Conservation (phyloP, 345 rosid species). For the Salix arbutifolia region DNA sequence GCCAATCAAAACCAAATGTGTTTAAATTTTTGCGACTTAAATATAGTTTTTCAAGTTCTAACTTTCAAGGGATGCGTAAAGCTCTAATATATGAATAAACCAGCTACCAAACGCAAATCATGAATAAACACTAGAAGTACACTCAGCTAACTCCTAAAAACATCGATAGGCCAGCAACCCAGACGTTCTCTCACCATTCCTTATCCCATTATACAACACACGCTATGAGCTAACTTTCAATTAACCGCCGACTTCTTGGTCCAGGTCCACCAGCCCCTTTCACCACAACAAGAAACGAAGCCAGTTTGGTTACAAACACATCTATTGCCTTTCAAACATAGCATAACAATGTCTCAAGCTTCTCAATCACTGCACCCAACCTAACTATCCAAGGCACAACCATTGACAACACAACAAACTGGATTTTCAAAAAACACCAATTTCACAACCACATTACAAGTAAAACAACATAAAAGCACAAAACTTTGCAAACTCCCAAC, state of each 20-base stretch:
- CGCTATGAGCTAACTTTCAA: background rate
- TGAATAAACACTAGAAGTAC: background rate
- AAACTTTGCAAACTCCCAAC: background rate
- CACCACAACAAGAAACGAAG: background rate
- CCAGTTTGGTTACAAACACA: background rate
- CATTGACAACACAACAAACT: background rate
- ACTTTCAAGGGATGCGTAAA: background rate
- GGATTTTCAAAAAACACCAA: background rate
- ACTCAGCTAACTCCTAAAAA: background rate
- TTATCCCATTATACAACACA: background rate
- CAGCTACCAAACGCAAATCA: background rate
- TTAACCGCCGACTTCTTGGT: background rate
- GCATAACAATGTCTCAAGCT: background rate
- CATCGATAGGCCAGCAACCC: background rate
- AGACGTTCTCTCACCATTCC: background rate
- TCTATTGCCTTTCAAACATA: background rate
- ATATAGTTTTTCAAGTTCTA: background rate
- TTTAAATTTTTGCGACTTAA: background rate
- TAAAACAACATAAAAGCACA: background rate
- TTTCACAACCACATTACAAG: background rate
- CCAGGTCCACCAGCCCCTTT: background rate
- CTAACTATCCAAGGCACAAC: background rate
- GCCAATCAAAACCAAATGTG: background rate
- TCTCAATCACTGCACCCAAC: background rate
- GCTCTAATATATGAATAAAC: background rate